Base-by-base conservation (phyloP, 768 basidiomycete species). In the Pisolithus sp. region DNA sequence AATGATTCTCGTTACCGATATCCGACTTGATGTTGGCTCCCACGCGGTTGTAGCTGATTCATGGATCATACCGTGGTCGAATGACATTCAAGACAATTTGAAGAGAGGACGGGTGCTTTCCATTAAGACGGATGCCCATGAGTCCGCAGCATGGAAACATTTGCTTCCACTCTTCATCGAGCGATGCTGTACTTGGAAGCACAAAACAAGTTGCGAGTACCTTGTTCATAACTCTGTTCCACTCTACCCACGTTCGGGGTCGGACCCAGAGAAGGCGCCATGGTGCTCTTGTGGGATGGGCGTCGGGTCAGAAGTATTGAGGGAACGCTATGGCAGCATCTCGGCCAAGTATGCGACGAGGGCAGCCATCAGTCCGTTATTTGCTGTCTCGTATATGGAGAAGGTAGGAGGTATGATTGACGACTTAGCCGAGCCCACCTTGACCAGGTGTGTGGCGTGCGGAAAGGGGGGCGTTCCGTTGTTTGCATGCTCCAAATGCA, bases 231-330 rank as follows among this genome's bases (percentile, higher is more conserved):
- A 56, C 20, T 18, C 18, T n/a, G 62, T 76, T 15, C 76, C 77
- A 0, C 64, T 73, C 2, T 61, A 68, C 15, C 30, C 39, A 15
- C 24, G 17, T 24, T 24, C 43, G 2, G 59, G 59, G 9, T 41
- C 49, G 10, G 70, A 74, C 28, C 63, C 70, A 15, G 66, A 67
- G 1, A 60, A 64, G 36, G 59, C 58, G 10, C 78, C 80, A 0
- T 61, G 82, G 20, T 85, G 83, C 55, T 68, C 67, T 3, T 84
- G 82, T 45, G 81, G 81, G 2, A 61, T 63, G 36, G 80, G 80
- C 3, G 69, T 80, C 42, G 71, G 75, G 46, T 62, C 75, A 5
- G 73, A 67, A 3, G 61, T 57, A 1, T 72, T 82, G 53, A 54
- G 56, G 0, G 41, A 57, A 13, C 54, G 57, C 9, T 82, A 77